Percentiles rank a stretch among this genome's conserved stretches.
Conservation (phyloP, 164 flowering plant species). For the Dillenia suffruticosa region DNA sequence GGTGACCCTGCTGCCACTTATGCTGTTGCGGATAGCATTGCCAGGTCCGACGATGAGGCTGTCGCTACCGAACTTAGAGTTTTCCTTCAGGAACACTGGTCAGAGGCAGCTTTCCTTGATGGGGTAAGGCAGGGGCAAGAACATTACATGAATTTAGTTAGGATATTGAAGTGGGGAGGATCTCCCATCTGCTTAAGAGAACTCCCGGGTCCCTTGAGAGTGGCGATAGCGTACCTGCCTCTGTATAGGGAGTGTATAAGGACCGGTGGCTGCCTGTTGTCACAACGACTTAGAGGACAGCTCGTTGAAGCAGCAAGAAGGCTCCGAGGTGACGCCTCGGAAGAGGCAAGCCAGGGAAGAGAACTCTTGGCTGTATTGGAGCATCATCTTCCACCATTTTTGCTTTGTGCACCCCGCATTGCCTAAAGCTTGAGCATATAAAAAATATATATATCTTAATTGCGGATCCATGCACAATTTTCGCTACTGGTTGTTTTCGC, state of each 20-base stretch:
- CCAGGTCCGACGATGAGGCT: slow-evolving; percentile 69
- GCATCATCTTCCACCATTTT: slow-evolving; percentile 81
- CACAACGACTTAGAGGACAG: slow-evolving; percentile 78
- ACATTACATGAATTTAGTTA: slow-evolving; percentile 59
- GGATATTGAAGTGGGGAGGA: slow-evolving; percentile 54
- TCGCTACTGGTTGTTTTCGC: too few species aligned
- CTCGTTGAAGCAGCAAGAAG: slow-evolving; percentile 78
- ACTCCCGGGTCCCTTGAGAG: slow-evolving; percentile 65
- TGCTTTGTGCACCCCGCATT: slow-evolving; percentile 24
- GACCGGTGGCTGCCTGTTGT: slow-evolving; percentile 53
- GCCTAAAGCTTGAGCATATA: slow-evolving; percentile 5
- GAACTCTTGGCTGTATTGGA: slow-evolving; percentile 71
- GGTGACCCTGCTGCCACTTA: slow-evolving; percentile 83
- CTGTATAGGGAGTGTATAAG: slow-evolving; percentile 71
- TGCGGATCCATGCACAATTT: too few species aligned
- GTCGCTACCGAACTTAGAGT: slow-evolving; percentile 68
- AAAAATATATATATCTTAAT: too few species aligned
- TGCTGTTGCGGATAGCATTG: slow-evolving; percentile 84
- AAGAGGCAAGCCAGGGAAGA: slow-evolving; percentile 41
- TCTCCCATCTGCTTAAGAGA: slow-evolving; percentile 66
- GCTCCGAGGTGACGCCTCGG: slow-evolving; percentile 42
- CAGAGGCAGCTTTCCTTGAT: slow-evolving; percentile 65
- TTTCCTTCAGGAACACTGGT: slow-evolving; percentile 77
- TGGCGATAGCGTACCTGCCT: slow-evolving; percentile 71
- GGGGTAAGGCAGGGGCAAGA: slow-evolving; percentile 58